A percentile compares a stretch with the other conserved stretches of the same genome.
Conservation (phyloP, 2,329 filamentous ascomycete species). For the Aspergillus hiratsukae region DNA sequence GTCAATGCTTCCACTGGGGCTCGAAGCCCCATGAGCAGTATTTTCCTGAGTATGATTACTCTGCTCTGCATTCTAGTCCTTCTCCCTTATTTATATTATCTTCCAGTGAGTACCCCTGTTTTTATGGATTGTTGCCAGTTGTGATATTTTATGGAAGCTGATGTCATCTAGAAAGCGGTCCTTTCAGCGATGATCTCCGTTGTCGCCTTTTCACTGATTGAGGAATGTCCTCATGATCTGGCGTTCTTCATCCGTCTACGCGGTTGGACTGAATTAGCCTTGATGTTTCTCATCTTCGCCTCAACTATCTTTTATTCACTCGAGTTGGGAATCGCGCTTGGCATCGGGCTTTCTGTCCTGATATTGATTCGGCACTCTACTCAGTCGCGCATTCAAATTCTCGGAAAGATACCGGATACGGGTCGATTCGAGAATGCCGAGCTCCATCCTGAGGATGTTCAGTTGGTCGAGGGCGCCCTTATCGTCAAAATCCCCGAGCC, state of each 20-base stretch:
- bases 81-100: conserved; percentile 87
- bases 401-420: conserved; percentile 81
- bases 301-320: conserved; percentile 94
- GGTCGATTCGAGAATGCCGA: conserved; percentile 83
- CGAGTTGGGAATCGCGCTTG: conserved; percentile 86
- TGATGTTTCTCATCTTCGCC: conserved; percentile 87
- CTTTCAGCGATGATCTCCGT: conserved; percentile 92
- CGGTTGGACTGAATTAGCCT: conserved; percentile 76
- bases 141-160: not conserved
- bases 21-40: conserved; percentile 86
- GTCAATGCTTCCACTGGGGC: conserved; percentile 90
- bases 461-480: conserved; percentile 85
- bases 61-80: conserved; percentile 76
- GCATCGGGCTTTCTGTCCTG: conserved; percentile 83
- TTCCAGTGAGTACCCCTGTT: conserved; percentile 65
- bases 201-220: conserved; percentile 88
- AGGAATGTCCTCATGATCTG: conserved; percentile 91
- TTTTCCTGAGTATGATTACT: conserved; percentile 79
- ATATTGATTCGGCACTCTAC: conserved; percentile 88
- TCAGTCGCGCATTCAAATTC: conserved; percentile 88
- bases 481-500: conserved; percentile 98
- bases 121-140: not conserved
- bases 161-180: conserved; percentile 69
- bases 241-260: conserved; percentile 81
- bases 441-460: conserved; percentile 64